Evolutionary conservation across 169 alveolate genomes (phyloP).

Genomic region (Toxoplasma gondii): DNA sequence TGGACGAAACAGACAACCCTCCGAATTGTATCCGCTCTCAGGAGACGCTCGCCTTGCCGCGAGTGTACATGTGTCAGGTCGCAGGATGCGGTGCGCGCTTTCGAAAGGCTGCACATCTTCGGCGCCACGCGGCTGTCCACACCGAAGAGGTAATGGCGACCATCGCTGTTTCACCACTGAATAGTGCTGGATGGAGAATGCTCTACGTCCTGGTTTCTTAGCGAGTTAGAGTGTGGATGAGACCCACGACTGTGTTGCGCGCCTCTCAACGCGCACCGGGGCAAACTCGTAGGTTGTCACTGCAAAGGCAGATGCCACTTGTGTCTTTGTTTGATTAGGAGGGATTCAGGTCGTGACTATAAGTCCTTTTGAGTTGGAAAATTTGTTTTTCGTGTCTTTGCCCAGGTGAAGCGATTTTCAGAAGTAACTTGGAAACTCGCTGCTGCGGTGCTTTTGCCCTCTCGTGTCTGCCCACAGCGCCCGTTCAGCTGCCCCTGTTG

Average conservation of each 20-base stretch:
- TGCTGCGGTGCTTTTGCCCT: neutral
- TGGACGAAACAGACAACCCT: neutral
- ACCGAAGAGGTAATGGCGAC: constrained; percentile 28
- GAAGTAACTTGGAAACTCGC: neutral
- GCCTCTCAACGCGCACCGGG: too few species aligned
- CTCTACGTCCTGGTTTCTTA: too few species aligned
- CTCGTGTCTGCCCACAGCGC: constrained; percentile 40
- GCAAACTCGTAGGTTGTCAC: too few species aligned
- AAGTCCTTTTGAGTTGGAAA: too few species aligned
- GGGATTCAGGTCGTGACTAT: too few species aligned
- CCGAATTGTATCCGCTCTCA: neutral
- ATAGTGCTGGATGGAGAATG: neutral
- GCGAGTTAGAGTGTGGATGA: too few species aligned
- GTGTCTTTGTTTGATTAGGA: too few species aligned
- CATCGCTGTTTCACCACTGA: neutral
- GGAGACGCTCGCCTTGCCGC: neutral
- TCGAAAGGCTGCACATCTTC: constrained; percentile 26
- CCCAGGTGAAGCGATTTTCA: neutral
- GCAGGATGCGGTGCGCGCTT: constrained; percentile 31
- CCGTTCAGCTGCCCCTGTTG: constrained; percentile 23
- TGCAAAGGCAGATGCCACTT: too few species aligned
- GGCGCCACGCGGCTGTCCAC: constrained; percentile 23
- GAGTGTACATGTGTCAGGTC: neutral
- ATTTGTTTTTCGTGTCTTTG: neutral
- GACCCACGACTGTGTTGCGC: too few species aligned